A percentile compares a stretch with the other conserved stretches of the same genome.
Evolutionary conservation across 2,329 filamentous ascomycete genomes (phyloP).

Genomic region (Phialocephala subalpina): DNA sequence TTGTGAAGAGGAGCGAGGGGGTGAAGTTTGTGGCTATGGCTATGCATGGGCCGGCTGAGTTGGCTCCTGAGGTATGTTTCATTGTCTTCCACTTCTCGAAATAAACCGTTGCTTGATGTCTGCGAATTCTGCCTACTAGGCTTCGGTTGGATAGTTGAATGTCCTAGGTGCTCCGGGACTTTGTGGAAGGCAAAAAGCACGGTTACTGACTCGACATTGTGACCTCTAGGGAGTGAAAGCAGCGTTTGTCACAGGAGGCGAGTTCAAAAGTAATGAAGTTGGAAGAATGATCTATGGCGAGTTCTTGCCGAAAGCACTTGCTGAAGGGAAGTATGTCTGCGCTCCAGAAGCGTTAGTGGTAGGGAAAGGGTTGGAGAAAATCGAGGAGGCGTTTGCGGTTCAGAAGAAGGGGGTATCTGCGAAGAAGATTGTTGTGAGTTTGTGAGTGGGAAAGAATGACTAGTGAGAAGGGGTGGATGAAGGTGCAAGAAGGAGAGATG

Average conservation of each 20-base stretch:
- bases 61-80: neutral
- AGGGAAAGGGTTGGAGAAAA: slow-evolving; percentile 50
- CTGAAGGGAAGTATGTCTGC: slow-evolving; percentile 43
- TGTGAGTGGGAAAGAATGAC: slow-evolving; percentile 3
- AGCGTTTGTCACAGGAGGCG: slow-evolving; percentile 16
- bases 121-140: too few relatives aligned
- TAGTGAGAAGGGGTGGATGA: too few relatives aligned
- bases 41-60: slow-evolving; percentile 5
- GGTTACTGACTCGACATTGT: too few relatives aligned
- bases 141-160: too few relatives aligned
- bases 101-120: too few relatives aligned
- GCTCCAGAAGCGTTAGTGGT: slow-evolving; percentile 49
- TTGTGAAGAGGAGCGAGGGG: slow-evolving; percentile 9
- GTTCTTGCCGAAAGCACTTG: slow-evolving; percentile 49
- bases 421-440: slow-evolving; percentile 17
- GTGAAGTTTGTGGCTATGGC: slow-evolving; percentile 17
- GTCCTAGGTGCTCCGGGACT: too few relatives aligned
- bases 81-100: too few relatives aligned
- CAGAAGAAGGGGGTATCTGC: slow-evolving; percentile 24
- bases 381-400: slow-evolving; percentile 50
- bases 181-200: too few relatives aligned
- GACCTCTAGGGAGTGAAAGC: slow-evolving; percentile 15
- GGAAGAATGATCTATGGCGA: slow-evolving; percentile 45
- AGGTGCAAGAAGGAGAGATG: too few relatives aligned
- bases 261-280: slow-evolving; percentile 26